Conservation (phyloP, 495 filamentous ascomycete species). For the Staphylotrichum longicolle region DNA sequence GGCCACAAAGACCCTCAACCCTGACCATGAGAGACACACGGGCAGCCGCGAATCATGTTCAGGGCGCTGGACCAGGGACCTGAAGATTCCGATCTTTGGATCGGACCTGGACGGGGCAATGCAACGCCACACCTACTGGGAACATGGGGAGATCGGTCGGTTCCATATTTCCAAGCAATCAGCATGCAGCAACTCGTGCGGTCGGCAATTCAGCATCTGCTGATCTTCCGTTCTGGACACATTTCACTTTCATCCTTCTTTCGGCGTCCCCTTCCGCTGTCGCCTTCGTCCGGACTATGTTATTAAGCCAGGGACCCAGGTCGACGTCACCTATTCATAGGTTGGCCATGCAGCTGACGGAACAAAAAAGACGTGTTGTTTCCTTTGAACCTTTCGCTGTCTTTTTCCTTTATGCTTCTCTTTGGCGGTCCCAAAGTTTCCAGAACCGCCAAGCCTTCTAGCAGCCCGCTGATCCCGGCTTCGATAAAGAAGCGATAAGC, state of each 20-base stretch:
- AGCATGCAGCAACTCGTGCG: conserved; percentile 23
- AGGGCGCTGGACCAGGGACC: not conserved
- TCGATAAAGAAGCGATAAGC: conserved; percentile 15
- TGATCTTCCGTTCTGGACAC: conserved; percentile 35
- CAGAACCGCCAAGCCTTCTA: conserved; percentile 21
- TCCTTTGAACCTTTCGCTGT: not conserved
- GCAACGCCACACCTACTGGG: not conserved
- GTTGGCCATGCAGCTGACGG: not conserved
- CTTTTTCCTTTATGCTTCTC: not conserved
- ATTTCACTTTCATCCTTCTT: conserved; percentile 21
- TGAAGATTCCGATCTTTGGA: conserved; percentile 11
- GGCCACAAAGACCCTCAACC: no score
- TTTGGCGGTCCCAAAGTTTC: conserved; percentile 6
- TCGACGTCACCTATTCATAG: not conserved
- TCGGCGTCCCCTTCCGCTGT: not conserved
- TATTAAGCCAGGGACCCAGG: not conserved
- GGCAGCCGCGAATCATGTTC: not conserved
- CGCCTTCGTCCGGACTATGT: not conserved
- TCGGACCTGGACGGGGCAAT: not conserved
- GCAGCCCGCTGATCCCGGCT: not conserved
- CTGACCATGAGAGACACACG: no score
- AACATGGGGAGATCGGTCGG: conserved; percentile 10
- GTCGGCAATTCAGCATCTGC: conserved; percentile 34
- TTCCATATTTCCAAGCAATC: conserved; percentile 26
- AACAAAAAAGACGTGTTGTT: not conserved